Conservation (phyloP, 805 yeast species). For the Sporopachydermia lactativora region DNA sequence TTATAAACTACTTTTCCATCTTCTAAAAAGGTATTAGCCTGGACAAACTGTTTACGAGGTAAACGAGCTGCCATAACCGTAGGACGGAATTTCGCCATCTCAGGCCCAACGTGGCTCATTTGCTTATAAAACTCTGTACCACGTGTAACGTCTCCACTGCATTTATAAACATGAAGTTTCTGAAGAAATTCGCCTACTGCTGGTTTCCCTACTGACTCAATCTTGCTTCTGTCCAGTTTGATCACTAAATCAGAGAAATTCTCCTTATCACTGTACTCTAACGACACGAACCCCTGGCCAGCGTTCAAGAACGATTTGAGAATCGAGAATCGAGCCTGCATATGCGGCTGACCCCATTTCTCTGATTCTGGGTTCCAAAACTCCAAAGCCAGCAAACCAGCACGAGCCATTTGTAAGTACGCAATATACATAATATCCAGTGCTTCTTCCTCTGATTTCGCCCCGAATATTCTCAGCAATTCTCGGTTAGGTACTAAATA, state of each 20-base stretch:
- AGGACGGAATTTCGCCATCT: slow-evolving; percentile 51
- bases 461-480: slow-evolving; percentile 60
- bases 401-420: slow-evolving; percentile 73
- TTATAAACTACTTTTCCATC: slow-evolving; percentile 35
- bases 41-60: slow-evolving; percentile 77
- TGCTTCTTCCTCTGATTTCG: slow-evolving; percentile 34
- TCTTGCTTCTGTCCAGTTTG: slow-evolving; percentile 44
- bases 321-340: slow-evolving; percentile 85
- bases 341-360: slow-evolving; percentile 93
- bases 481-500: slow-evolving; percentile 56
- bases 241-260: slow-evolving; percentile 46
- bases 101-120: slow-evolving; percentile 51
- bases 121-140: slow-evolving; percentile 54
- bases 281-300: slow-evolving; percentile 40
- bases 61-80: slow-evolving; percentile 55
- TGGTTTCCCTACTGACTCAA: slow-evolving; percentile 54
- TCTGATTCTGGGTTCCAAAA: slow-evolving; percentile 71
- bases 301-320: slow-evolving; percentile 61
- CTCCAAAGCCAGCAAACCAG: slow-evolving; percentile 72
- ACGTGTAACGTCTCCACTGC: slow-evolving; percentile 53
- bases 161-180: slow-evolving; percentile 66
- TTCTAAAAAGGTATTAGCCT: slow-evolving; percentile 50
- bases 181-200: slow-evolving; percentile 59
- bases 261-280: slow-evolving; percentile 32
- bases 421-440: slow-evolving; percentile 52